Conservation (phyloP, 768 basidiomycete genomes). For the Grammothele lineata region DNA sequence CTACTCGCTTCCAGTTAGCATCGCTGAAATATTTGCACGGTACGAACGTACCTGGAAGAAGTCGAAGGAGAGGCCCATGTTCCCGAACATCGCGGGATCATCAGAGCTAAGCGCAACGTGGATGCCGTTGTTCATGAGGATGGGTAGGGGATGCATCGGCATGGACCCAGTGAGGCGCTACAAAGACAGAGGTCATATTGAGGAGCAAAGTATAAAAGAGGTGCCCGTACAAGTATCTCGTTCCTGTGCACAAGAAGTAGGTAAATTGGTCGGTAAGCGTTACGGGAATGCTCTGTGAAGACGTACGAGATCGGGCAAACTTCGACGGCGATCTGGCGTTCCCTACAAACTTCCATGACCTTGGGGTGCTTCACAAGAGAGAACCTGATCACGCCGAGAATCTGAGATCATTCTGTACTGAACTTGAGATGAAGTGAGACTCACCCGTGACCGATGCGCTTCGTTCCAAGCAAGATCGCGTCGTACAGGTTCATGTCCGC, state of each 20-base stretch:
- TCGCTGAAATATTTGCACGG: conserved; percentile 26
- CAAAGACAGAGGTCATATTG: not conserved
- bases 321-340: conserved; percentile 62
- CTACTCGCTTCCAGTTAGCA: no score
- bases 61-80: conserved; percentile 74
- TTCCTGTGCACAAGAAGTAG: conserved; percentile 42
- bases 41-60: conserved; percentile 59
- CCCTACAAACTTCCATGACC: conserved; percentile 61
- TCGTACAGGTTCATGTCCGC: conserved; percentile 76
- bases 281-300: conserved; percentile 22
- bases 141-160: conserved; percentile 73
- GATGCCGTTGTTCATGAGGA: conserved; percentile 68
- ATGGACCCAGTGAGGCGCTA: conserved; percentile 75
- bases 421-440: not conserved
- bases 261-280: not conserved
- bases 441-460: conserved; percentile 79
- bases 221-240: conserved; percentile 54
- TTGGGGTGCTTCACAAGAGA: conserved; percentile 76
- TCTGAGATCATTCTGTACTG: not conserved
- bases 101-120: conserved; percentile 70
- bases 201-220: not conserved
- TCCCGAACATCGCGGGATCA: conserved; percentile 74
- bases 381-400: conserved; percentile 37
- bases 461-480: conserved; percentile 73
- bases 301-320: conserved; percentile 75